A percentile compares a stretch with the other conserved stretches of the same genome.
These are phyloP conservation scores for Hymenoscyphus fructigenus DNA, from an alignment of 2,329 filamentous ascomycete genomes.

Conservation along the genomic window DNA sequence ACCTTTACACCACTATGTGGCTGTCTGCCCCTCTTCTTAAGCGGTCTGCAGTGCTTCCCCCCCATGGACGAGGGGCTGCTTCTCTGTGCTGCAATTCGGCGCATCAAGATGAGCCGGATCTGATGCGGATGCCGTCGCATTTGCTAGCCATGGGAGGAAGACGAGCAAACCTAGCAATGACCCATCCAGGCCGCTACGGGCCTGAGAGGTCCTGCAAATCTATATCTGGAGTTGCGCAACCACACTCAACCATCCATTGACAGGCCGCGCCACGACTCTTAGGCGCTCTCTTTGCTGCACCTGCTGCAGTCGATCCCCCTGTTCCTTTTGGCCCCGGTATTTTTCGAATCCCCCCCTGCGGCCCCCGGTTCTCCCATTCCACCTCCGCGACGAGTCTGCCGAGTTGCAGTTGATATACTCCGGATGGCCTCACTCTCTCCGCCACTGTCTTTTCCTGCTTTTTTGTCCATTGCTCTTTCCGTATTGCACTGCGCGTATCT, in stretches of 20 bases:
- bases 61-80: constrained; percentile 19
- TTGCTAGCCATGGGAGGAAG: neutral
- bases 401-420: constrained; percentile 9
- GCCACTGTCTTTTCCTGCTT: constrained; percentile 15
- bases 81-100: constrained; percentile 30
- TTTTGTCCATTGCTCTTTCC: neutral
- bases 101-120: constrained; percentile 42
- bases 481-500: constrained; percentile 25
- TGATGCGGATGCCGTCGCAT: constrained; percentile 40
- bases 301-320: neutral
- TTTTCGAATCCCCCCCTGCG: neutral
- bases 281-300: constrained; percentile 39
- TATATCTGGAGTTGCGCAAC: constrained; percentile 29
- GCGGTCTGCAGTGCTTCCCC: constrained; percentile 40
- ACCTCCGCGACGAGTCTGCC: constrained; percentile 1
- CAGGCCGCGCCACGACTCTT: constrained; percentile 43
- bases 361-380: neutral
- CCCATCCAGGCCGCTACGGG: neutral
- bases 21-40: constrained; percentile 30
- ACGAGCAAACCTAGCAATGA: neutral
- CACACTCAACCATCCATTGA: constrained; percentile 40
- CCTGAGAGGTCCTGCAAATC: constrained; percentile 42
- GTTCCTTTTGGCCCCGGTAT: constrained; percentile 34
- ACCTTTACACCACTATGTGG: neutral
- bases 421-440: constrained; percentile 29